Percentiles rank a stretch among this genome's conserved stretches.
Evolutionary conservation across 2,329 filamentous ascomycete species (phyloP).

Genomic region (Paecilomyces formosus): DNA sequence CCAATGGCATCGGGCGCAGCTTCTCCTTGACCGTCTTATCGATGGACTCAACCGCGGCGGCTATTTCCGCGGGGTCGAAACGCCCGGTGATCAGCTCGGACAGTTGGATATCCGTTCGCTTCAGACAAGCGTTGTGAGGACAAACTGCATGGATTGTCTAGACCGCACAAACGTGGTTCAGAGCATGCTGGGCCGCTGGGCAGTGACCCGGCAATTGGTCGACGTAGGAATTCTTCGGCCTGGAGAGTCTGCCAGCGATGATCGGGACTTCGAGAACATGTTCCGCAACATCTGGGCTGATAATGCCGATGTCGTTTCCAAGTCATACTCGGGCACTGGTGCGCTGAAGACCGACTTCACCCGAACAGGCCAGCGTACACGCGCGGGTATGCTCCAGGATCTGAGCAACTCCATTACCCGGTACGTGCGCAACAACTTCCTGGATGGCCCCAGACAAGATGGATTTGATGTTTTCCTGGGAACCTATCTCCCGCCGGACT

Average conservation of each 20-base stretch:
- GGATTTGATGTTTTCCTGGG: slow-evolving; percentile 92
- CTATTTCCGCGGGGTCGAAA: slow-evolving; percentile 89
- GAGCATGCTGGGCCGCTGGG: slow-evolving; percentile 88
- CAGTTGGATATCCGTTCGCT: slow-evolving; percentile 70
- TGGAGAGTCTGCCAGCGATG: slow-evolving; percentile 72
- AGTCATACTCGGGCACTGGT: slow-evolving; percentile 88
- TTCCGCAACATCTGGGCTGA: slow-evolving; percentile 99
- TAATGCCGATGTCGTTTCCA: slow-evolving; percentile 92
- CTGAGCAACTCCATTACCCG: slow-evolving; percentile 79
- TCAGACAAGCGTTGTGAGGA: slow-evolving; percentile 87
- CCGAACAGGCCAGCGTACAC: slow-evolving; percentile 82
- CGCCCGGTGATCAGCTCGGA: slow-evolving; percentile 62
- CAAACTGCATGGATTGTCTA: slow-evolving; percentile 98
- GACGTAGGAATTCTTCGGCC: slow-evolving; percentile 72
- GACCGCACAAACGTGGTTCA: slow-evolving; percentile 98
- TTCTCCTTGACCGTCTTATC: slow-evolving; percentile 74
- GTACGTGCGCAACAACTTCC: slow-evolving; percentile 90
- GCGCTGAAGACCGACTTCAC: slow-evolving; percentile 98
- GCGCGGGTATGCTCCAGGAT: slow-evolving; percentile 76
- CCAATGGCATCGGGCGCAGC: slow-evolving; percentile 82
- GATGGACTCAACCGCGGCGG: slow-evolving; percentile 69
- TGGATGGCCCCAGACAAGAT: slow-evolving; percentile 89
- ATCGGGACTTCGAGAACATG: slow-evolving; percentile 74
- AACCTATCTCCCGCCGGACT: slow-evolving; percentile 67
- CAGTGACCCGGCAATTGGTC: slow-evolving; percentile 78